Base-by-base conservation (phyloP, 257 asterid species). In the Ilex asprella region DNA sequence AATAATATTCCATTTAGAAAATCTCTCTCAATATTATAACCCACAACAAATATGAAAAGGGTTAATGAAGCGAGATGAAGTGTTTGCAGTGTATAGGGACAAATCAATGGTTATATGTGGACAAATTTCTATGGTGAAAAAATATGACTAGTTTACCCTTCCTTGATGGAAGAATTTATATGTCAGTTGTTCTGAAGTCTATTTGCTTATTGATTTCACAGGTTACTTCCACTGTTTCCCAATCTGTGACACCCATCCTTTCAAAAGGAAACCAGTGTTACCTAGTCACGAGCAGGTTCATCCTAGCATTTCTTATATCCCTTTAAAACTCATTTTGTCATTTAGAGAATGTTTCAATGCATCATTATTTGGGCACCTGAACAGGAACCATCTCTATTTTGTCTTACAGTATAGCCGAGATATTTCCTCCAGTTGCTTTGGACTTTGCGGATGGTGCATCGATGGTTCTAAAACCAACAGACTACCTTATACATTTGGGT, bases 401-500 rank as follows among this genome's bases (percentile, higher is more conserved):
- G 7, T n/a, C 64, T 11, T 69, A 59, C 91, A 90, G 97, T 75
- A 76, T 83, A 66, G 65, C 67, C 16, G 85, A 85, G 67, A 70
- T 80, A 68, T 90, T 90, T 62, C 97, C 96, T 50, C 68, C 79
- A 6, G 93, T 87, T 63, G 65, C 86, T 61, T 72, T 90, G 27
- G 83, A 85, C 82, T 90, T 90, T 55, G 90, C 86, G 39, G 95
- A 88, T 12, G 86, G 81, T 32, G 90, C 95, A 60, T 81, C 87
- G 54, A 64, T 90, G 90, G 51, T 62, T 62, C 52, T 87, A 67
- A 85, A 85, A 73, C 97, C 97, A 50, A 61, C 58, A 29, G 94
- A 88, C 75, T 91, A 88, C 81, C 94, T 91, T 59, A 65, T 82
- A 56, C 84, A 70, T 73, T 49, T 66, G 71, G 91, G 90, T 60